phyloP scores from a whole-genome alignment of 2,329 filamentous ascomycete genomes.

The Penicillium crustosum region DNA sequence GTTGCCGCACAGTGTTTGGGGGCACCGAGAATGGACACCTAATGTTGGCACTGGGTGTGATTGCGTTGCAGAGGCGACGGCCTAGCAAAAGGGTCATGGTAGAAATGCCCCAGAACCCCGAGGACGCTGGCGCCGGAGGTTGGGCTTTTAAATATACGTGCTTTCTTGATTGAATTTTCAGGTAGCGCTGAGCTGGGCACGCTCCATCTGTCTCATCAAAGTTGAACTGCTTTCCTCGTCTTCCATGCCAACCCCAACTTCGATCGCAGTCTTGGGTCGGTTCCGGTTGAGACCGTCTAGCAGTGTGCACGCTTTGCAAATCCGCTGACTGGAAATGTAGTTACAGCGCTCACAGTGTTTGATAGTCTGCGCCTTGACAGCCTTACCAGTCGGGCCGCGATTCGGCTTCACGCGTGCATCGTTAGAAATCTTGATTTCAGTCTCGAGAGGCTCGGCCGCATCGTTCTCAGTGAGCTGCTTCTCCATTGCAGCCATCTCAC shows the following conservation, averaged over 20 bases:
- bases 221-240: conserved; percentile 55
- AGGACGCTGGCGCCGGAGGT: background rate
- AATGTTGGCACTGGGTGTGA: background rate
- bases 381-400: conserved; percentile 48
- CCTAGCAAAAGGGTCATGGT: background rate
- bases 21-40: conserved; percentile 2
- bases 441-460: conserved; percentile 60
- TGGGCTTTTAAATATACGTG: background rate
- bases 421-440: conserved; percentile 57
- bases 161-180: conserved; percentile 18
- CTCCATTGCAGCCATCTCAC: conserved; percentile 82
- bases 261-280: conserved; percentile 48
- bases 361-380: conserved; percentile 59
- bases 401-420: conserved; percentile 24
- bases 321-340: conserved; percentile 89
- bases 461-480: conserved; percentile 67
- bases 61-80: background rate
- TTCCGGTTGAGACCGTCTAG: conserved; percentile 87
- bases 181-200: conserved; percentile 43
- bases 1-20: conserved; percentile 1
- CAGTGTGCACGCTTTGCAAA: conserved; percentile 91
- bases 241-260: conserved; percentile 44
- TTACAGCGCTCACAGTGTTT: conserved; percentile 85
- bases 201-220: conserved; percentile 52
- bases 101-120: background rate